A percentile compares a stretch with the other conserved stretches of the same genome.
phyloP scores from a whole-genome alignment of 768 basidiomycete genomes.

The Pleurotus giganteus region DNA sequence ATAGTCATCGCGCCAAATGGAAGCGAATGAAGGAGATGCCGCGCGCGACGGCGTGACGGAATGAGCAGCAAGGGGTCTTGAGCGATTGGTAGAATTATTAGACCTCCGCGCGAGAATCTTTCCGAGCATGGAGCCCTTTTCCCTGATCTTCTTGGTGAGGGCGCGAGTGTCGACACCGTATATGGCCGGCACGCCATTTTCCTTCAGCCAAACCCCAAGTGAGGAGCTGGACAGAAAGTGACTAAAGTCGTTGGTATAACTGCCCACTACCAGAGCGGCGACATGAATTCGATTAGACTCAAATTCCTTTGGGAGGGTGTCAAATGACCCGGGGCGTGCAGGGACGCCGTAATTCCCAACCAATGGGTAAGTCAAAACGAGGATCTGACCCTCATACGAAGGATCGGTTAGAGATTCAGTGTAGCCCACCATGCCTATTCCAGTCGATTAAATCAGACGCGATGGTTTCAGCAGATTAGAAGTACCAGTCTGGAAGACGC shows the following conservation, averaged over 20 bases:
- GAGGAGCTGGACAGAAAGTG: conserved; percentile 92
- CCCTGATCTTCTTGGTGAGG: conserved; percentile 93
- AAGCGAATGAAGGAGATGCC: conserved; percentile 50
- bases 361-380: conserved; percentile 95
- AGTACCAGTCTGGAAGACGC: conserved; percentile 98
- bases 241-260: conserved; percentile 92
- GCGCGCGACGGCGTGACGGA: conserved; percentile 43
- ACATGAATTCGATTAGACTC: conserved; percentile 96
- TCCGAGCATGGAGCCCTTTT: conserved; percentile 92
- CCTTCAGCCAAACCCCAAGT: conserved; percentile 89
- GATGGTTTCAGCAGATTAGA: conserved; percentile 13
- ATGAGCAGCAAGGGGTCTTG: conserved; percentile 18
- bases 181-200: conserved; percentile 91
- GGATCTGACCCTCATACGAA: conserved; percentile 97
- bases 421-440: conserved; percentile 96
- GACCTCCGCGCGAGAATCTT: conserved; percentile 69
- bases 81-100: conserved; percentile 37
- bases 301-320: conserved; percentile 71
- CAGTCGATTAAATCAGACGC: conserved; percentile 13
- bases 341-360: conserved; percentile 98
- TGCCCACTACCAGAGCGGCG: conserved; percentile 86
- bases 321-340: conserved; percentile 46
- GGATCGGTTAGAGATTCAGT: conserved; percentile 98
- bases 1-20: conserved; percentile 82
- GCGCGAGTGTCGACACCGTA: conserved; percentile 96